Base-by-base conservation (phyloP, 2,329 filamentous ascomycete species). In the Epichloe gansuensis region DNA sequence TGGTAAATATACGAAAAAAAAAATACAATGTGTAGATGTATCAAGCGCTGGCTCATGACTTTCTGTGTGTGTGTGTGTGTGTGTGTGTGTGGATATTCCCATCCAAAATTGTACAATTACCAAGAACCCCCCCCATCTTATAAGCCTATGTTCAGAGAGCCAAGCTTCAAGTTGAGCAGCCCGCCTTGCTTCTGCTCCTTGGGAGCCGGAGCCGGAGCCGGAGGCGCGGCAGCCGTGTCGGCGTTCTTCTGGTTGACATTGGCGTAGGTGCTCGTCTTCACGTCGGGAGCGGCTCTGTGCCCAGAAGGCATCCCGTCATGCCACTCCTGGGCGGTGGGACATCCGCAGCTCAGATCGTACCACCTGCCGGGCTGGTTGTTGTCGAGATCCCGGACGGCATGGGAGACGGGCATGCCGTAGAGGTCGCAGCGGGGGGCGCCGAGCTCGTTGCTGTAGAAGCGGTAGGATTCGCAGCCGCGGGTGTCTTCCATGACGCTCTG, bases 261-360 rank as follows among this genome's bases (percentile, higher is more conserved):
- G 47, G 17, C 36, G 23, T 36, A 21, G 17, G 17, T 21, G 17
- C 17, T 8, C 13, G 5, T 40, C 31, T 36, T 17, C 6, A 4
- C 21, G 17, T 36, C 15, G 17, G n/a, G 5, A 9, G 11, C 17
- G 39, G 15, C 27, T 5, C n/a, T 38, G 40, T 50, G 38, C 25
- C 25, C 13, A 0, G 27, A 31, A 4, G 48, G 27, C 48, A 50
- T 50, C 7, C 11, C 2, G 3, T 50, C 40, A 31, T 43, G 48
- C 48, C 48, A 65, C 47, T 54, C 50, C 40, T 59, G 45, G 15
- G 56, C 55, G 13, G 47, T 57, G n/a, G 68, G 68, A 23, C 66
- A 63, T 17, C 66, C 68, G 54, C 67, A 70, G 7, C 52, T 57
- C 21, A 69, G 52, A 51, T 70, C 68, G 50, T 61, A 69, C 67